Percentiles rank a stretch among this genome's conserved stretches.
These are phyloP conservation scores for Lipomyces spencermartinsiae DNA, from an alignment of 805 yeast genomes.

Conservation along the genomic window DNA sequence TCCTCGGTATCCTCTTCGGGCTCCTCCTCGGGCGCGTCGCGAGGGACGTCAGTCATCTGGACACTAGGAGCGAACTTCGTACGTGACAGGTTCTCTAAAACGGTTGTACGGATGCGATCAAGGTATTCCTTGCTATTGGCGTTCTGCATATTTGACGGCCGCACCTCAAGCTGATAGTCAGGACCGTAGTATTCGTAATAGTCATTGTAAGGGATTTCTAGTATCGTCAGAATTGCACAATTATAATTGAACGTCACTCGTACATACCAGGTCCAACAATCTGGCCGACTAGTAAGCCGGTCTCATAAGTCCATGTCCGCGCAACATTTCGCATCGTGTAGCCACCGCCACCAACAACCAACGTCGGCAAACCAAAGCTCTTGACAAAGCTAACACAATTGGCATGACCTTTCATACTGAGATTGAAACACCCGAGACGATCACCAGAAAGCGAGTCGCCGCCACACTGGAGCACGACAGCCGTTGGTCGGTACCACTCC, in stretches of 20 bases:
- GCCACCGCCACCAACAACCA: constrained; percentile 97
- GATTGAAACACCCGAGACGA: constrained; percentile 89
- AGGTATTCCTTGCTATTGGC: constrained; percentile 93
- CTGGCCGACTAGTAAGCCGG: constrained; percentile 75
- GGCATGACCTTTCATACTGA: constrained; percentile 92
- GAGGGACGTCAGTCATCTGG: constrained; percentile 87
- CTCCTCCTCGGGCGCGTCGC: constrained; percentile 73
- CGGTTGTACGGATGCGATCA: constrained; percentile 79
- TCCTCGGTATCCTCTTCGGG: constrained; percentile 81
- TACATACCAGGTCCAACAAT: constrained; percentile 53
- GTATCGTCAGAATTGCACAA: background rate
- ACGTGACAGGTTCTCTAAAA: constrained; percentile 77
- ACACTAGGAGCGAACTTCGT: constrained; percentile 98
- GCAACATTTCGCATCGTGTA: constrained; percentile 96
- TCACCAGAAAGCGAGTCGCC: constrained; percentile 96
- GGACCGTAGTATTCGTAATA: constrained; percentile 98
- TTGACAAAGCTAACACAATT: constrained; percentile 91
- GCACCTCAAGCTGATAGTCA: constrained; percentile 90
- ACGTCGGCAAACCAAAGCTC: constrained; percentile 86
- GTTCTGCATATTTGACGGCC: constrained; percentile 95
- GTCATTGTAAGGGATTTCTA: constrained; percentile 89
- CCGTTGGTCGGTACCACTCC: constrained; percentile 89
- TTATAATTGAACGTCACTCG: background rate
- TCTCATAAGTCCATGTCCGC: constrained; percentile 94
- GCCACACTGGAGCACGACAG: constrained; percentile 95